Base-by-base conservation (phyloP, 768 basidiomycete genomes). In the Boletales sp. region DNA sequence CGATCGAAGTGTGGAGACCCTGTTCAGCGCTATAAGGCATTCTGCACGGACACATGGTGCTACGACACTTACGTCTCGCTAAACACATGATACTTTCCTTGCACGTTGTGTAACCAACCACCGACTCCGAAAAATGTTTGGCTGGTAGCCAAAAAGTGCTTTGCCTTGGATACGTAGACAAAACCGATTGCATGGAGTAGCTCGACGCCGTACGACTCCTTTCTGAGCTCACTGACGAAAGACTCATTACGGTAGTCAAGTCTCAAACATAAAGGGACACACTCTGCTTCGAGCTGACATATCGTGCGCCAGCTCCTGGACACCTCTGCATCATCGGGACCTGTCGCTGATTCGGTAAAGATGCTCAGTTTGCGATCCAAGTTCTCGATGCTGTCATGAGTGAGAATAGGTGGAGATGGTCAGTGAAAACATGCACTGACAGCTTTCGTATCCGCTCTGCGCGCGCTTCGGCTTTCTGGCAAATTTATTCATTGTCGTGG, bases 21-120 rank as follows among this genome's bases (percentile, higher is more conserved):
- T 91, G 36, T 32, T 32, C 42, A 30, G 32, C 19, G 36, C 34
- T 54, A n/a, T 55, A 52, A 38, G 21, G 40, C 42, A 15, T 44
- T 29, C 17, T 10, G 38, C 24, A 8, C 30, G 30, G 14, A 41
- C 45, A 15, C 6, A 27, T 7, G 24, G 40, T 35, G 9, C 24
- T 40, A 17, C 24, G n/a, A 50, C 34, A 74, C 88, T 58, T 55
- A 90, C 88, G 90, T 93, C 73, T 94, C 91, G 64, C 90, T 92
- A 68, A 95, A 89, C 15, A 94, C 87, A 61, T 94, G 91, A 43
- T 92, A 94, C 70, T 91, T 93, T 12, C 88, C 89, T 65, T 91
- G 89, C 3, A 93, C 89, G 48, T 90, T 90, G 66, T 94, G 92
- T 50, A 94, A 65, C 92, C 92, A 95, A 8, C 93, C 92, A 12